These are phyloP conservation scores for Gyrodon lividus DNA, from an alignment of 768 basidiomycete species.

Conservation along the genomic window DNA sequence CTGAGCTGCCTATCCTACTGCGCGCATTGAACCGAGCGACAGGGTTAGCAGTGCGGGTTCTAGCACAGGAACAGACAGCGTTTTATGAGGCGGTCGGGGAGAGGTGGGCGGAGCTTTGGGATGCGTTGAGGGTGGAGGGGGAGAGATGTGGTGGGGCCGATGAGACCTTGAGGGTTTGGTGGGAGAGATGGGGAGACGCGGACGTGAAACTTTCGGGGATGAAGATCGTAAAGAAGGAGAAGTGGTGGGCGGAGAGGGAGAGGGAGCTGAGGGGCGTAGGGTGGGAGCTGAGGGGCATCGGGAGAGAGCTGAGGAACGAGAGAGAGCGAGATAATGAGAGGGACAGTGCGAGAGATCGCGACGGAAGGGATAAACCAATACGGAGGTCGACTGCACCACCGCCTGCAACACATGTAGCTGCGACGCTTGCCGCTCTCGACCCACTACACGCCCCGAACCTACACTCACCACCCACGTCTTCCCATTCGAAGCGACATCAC, in stretches of 20 bases:
- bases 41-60: conserved; percentile 45
- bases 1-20: conserved; percentile 69
- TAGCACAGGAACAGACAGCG: conserved; percentile 55
- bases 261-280: conserved; percentile 22
- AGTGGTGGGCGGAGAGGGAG: conserved; percentile 34
- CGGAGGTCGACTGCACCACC: conserved; percentile 18
- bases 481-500: conserved; percentile 20
- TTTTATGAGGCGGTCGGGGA: conserved; percentile 63
- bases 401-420: conserved; percentile 6
- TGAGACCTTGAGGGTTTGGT: conserved; percentile 76
- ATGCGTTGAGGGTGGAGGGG: conserved; percentile 70
- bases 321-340: conserved; percentile 7
- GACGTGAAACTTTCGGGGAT: conserved; percentile 46
- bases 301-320: not conserved
- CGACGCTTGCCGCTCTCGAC: conserved; percentile 20
- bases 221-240: conserved; percentile 36
- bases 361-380: conserved; percentile 15
- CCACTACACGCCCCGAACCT: conserved; percentile 24
- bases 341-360: conserved; percentile 8
- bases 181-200: conserved; percentile 64
- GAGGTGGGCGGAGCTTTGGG: conserved; percentile 82
- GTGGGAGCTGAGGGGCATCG: conserved; percentile 1
- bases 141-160: conserved; percentile 63
- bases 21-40: conserved; percentile 60
- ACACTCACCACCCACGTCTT: conserved; percentile 22